phyloP scores from a whole-genome alignment of 768 basidiomycete genomes.

The Tylopilus plumbeoviolaceoides region DNA sequence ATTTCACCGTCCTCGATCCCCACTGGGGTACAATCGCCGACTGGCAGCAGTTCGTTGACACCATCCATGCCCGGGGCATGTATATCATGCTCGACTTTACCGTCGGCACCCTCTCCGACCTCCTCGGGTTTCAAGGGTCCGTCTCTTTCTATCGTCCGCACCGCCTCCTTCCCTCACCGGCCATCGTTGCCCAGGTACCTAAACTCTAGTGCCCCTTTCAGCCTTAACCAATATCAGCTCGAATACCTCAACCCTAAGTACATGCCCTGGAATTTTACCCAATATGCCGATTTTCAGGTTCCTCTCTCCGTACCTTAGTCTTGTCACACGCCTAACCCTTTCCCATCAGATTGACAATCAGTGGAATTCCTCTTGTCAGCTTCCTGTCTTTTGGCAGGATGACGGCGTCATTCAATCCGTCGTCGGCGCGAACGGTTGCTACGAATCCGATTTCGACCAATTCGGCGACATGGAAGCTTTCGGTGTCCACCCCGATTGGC shows the following conservation, averaged over 20 bases:
- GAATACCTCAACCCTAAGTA: conserved; percentile 74
- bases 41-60: conserved; percentile 73
- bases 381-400: conserved; percentile 80
- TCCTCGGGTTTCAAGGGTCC: conserved; percentile 82
- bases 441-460: conserved; percentile 85
- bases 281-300: conserved; percentile 81
- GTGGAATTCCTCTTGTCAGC: conserved; percentile 67
- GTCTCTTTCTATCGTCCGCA: conserved; percentile 21
- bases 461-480: conserved; percentile 98
- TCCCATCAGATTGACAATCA: conserved; percentile 54
- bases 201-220: conserved; percentile 80
- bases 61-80: conserved; percentile 79
- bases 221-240: conserved; percentile 64
- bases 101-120: conserved; percentile 86
- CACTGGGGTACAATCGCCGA: conserved; percentile 86
- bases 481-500: conserved; percentile 92
- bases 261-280: conserved; percentile 80
- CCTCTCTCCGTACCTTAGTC: conserved; percentile 14
- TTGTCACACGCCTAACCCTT: neutral
- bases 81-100: conserved; percentile 94
- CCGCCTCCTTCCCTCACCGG: conserved; percentile 11
- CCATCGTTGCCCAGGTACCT: conserved; percentile 43
- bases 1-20: conserved; percentile 86
- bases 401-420: conserved; percentile 54
- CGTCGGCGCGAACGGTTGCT: conserved; percentile 69